Base-by-base conservation (phyloP, 805 yeast genomes). In the Diddensiella transvaalensis region DNA sequence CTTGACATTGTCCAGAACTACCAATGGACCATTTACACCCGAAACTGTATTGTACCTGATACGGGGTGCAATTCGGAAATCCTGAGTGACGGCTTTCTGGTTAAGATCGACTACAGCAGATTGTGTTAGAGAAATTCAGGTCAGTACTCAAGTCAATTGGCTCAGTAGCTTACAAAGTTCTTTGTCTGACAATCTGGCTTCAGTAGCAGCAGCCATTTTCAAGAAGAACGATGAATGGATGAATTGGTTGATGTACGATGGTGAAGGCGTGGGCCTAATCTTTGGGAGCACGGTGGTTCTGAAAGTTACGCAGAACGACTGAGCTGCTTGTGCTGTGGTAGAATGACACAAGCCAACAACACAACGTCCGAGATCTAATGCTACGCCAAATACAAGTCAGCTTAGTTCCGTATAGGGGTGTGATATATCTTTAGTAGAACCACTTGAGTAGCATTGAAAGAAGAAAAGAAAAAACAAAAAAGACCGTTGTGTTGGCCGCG, bases 11-110 rank as follows among this genome's bases (percentile, higher is more conserved):
- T 86, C 91, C 59, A 86, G 72, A 59, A 86, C 90, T 53, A 93
- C 99, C 68, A 93, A 79, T 3, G 99, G 99, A 54, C 99, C 99
- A 70, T 95, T 93, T 63, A 93, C 95, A 69, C 98, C 98, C 47
- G 91, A 91, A 53, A 93, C 99, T 24, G 99, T 93, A 75, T 93
- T 93, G 73, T 93, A 93, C 62, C 83, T 85, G 61, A 86, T 67
- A 72, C 96, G 83, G 52, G 98, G 98, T 67, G 87, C 84, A 64
- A 90, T 82, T 55, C 86, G 83, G 75, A 89, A 89, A 59, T 95
- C 95, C 66, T 88, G 85, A 49, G 90, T 85, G 46, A 83, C 97
- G 42, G 98, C 97, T 67, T 80, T 81, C 68, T 88, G 87, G 78
- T 90, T 90, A 64, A 90, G 74, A 60, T 87, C 95, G 66, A 46